phyloP scores from a whole-genome alignment of 2,329 filamentous ascomycete species.

The Teratosphaeria pseudoeucalypti region DNA sequence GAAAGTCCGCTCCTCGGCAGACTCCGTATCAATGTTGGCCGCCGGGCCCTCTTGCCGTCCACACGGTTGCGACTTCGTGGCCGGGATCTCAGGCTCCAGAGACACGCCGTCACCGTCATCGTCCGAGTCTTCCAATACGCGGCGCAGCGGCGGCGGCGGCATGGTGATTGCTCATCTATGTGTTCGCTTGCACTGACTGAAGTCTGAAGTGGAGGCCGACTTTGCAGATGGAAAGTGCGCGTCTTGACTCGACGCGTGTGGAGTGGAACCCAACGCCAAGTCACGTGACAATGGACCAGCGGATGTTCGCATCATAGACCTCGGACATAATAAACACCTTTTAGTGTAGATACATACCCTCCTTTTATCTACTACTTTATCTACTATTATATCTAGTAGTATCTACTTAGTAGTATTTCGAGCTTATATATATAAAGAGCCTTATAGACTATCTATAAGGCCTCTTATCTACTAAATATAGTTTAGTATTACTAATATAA shows the following conservation, averaged over 20 bases:
- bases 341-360: too few relatives aligned
- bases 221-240: not conserved
- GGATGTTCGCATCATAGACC: not conserved
- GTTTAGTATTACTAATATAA: too few relatives aligned
- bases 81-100: constrained; percentile 3
- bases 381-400: too few relatives aligned
- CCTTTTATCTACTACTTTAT: too few relatives aligned
- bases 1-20: not conserved
- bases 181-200: not conserved
- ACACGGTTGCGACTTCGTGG: not conserved
- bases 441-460: too few relatives aligned
- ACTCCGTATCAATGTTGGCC: not conserved
- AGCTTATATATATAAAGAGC: too few relatives aligned
- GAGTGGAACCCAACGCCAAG: not conserved
- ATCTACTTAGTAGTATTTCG: too few relatives aligned
- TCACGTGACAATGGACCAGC: not conserved
- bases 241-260: not conserved
- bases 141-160: not conserved
- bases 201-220: not conserved
- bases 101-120: constrained; percentile 10
- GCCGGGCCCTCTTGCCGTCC: not conserved
- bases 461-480: too few relatives aligned
- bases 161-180: not conserved
- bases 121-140: constrained; percentile 12
- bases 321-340: too few relatives aligned